phyloP scores from a whole-genome alignment of 2,329 filamentous ascomycete genomes.

The Ophiocordyceps camponoti-rufipedis region DNA sequence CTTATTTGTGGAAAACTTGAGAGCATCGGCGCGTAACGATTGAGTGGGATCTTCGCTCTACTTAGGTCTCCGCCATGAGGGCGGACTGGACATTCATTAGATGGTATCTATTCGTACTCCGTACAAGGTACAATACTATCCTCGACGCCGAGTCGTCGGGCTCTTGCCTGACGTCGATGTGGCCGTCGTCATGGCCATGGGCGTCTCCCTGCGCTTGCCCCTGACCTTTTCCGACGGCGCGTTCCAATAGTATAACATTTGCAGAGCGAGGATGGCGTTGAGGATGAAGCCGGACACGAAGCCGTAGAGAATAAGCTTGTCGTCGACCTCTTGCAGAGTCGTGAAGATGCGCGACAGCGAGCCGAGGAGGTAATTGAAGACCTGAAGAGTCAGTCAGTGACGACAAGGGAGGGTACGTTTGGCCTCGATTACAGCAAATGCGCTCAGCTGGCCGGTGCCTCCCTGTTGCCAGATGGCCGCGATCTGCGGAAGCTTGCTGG shows the following conservation, averaged over 20 bases:
- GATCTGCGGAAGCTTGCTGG: conserved; percentile 91
- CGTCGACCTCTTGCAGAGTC: conserved; percentile 90
- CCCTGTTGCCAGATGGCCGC: conserved; percentile 68
- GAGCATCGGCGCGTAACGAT: too few species aligned
- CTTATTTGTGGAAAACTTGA: too few species aligned
- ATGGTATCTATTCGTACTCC: background rate
- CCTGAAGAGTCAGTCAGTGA: conserved; percentile 28
- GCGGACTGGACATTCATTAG: background rate
- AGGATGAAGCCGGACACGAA: conserved; percentile 84
- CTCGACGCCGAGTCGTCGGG: conserved; percentile 24
- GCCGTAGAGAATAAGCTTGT: conserved; percentile 88
- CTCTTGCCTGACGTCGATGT: conserved; percentile 21
- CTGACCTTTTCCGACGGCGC: conserved; percentile 29
- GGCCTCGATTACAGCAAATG: conserved; percentile 54
- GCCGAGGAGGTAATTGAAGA: conserved; percentile 94
- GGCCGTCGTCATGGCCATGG: conserved; percentile 10
- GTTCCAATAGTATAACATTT: conserved; percentile 98
- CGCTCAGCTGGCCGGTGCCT: conserved; percentile 85
- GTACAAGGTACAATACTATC: conserved; percentile 6
- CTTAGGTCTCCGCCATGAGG: too few species aligned
- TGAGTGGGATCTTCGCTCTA: too few species aligned
- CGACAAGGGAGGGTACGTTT: too few species aligned
- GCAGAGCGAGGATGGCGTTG: conserved; percentile 68
- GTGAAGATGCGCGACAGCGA: conserved; percentile 94
- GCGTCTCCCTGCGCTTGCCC: conserved; percentile 19